A percentile compares a stretch with the other conserved stretches of the same genome.
These are phyloP conservation scores for Phyllosticta citrichinensis DNA, from an alignment of 2,329 filamentous ascomycete species.

Conservation along the genomic window DNA sequence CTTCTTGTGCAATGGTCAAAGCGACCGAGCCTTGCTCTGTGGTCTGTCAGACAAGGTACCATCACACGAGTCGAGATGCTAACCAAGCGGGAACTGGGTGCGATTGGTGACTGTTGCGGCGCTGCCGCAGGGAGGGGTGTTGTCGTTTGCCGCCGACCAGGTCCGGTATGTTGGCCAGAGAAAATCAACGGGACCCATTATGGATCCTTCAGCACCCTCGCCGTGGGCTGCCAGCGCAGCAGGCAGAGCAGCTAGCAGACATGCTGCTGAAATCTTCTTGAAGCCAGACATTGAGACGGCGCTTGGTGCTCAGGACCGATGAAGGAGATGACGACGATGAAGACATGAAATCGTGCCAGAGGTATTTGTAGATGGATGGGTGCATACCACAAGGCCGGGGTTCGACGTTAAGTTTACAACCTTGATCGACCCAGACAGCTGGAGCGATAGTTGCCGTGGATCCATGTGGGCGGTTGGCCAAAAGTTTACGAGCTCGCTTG, in stretches of 20 bases:
- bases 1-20: constrained; percentile 48
- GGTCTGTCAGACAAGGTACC: neutral
- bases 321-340: neutral
- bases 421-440: neutral
- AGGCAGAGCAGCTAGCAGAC: neutral
- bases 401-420: neutral
- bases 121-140: constrained; percentile 49
- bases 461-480: neutral
- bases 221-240: constrained; percentile 11
- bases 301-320: neutral
- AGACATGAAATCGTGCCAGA: neutral
- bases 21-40: constrained; percentile 46
- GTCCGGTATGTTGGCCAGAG: constrained; percentile 50
- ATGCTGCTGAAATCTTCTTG: neutral
- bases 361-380: neutral
- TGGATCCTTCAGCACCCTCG: constrained; percentile 18
- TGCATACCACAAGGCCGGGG: too few relatives aligned
- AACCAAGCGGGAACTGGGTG: constrained; percentile 48
- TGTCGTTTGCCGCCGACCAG: constrained; percentile 47
- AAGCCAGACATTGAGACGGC: neutral
- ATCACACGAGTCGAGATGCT: constrained; percentile 11
- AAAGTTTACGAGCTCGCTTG: neutral
- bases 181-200: constrained; percentile 50
- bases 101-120: constrained; percentile 37
- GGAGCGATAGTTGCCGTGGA: neutral